Base-by-base conservation (phyloP, 1,139 yeast species). In the Candida pseudoviswanathii region DNA sequence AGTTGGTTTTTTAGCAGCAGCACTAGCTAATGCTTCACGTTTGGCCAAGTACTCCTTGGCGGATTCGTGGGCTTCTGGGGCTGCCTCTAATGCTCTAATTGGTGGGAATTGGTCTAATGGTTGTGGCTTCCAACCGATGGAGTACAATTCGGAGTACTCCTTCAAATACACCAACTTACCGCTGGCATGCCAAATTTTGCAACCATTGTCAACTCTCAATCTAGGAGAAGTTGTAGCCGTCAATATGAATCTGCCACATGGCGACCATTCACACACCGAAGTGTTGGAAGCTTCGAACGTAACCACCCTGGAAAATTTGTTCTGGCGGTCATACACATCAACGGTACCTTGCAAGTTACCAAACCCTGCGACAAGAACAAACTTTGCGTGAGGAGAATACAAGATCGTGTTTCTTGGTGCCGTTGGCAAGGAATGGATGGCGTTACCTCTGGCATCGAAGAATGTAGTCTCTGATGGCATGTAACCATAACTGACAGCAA, bases 221-320 rank as follows among this genome's bases (percentile, higher is more conserved):
- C 99, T 81, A 54, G 99, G 99, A 24, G 97, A 85, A 0, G 99
- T 94, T 5, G 99, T 95, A 25, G 99, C 99, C 21, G 98, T 92
- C 66, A 95, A 74, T 52, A 95, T 85, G 64, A 80, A 90, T 63
- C 96, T 83, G 37, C 99, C 98, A 71, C 95, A 96, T n/a, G 99
- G 99, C 3, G 96, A 86, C 99, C 99, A 95, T 67, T 89, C 91
- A 67, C 97, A 92, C 44, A 87, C 96, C 29, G 96, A 87, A 9
- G 98, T 91, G 71, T 95, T 95, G 44, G 97, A 74, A 3, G 98
- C 99, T 65, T 89, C 91, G 64, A 94, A 88, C 33, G 90, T 80
- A 16, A 91, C 77, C 47, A 94, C 81, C 68, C 89, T 89, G 52
- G 78, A 71, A 67, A 91, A 94, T 68, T 89, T 89, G 65, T 87